phyloP scores from a whole-genome alignment of 2,329 filamentous ascomycete species.

The Aspergillus sojae region DNA sequence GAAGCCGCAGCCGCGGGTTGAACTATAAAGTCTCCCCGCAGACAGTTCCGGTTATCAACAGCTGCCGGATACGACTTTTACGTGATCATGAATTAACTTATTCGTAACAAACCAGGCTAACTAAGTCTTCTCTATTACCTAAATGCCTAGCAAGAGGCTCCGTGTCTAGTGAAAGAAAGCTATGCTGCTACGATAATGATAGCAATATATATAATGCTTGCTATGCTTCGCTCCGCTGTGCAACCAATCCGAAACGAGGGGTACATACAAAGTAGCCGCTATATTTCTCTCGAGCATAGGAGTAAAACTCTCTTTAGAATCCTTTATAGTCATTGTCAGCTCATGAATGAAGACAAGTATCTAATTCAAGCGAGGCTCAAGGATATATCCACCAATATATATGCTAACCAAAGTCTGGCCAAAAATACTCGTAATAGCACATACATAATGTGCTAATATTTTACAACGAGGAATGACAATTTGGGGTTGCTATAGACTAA shows the following conservation, averaged over 20 bases:
- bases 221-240: too few relatives aligned
- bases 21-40: neutral
- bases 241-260: neutral
- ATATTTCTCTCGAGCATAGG: neutral
- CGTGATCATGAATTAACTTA: neutral
- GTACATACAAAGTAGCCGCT: neutral
- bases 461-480: neutral
- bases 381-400: neutral
- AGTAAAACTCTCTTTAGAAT: neutral
- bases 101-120: neutral
- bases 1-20: slow-evolving; percentile 4
- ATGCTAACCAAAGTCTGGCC: neutral
- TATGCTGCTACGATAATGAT: neutral
- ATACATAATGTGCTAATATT: neutral
- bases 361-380: neutral
- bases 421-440: neutral
- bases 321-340: neutral
- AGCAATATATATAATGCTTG: neutral
- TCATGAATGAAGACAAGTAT: neutral
- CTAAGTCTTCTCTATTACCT: neutral
- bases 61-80: too few relatives aligned
- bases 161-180: neutral
- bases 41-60: neutral
- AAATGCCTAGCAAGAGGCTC: neutral
- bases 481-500: neutral